A percentile compares a stretch with the other conserved stretches of the same genome.
These are phyloP conservation scores for Colletotrichum costaricense DNA, from an alignment of 2,329 filamentous ascomycete species.

Conservation along the genomic window DNA sequence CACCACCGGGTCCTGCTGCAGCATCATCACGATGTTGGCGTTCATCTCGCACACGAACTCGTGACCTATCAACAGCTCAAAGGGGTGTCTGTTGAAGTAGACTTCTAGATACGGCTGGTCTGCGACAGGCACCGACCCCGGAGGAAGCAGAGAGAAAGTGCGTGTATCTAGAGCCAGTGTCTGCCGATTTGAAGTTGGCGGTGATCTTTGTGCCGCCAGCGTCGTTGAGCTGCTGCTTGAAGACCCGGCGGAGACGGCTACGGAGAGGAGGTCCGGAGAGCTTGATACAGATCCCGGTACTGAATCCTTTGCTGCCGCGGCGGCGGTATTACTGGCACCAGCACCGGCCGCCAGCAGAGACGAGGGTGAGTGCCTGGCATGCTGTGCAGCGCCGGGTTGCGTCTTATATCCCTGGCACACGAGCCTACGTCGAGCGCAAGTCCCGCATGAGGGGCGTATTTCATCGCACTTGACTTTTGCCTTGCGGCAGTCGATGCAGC, in stretches of 20 bases:
- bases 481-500: slow-evolving; percentile 47
- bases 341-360: background rate
- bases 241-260: background rate
- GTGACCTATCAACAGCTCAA: slow-evolving; percentile 42
- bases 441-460: slow-evolving; percentile 43
- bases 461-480: slow-evolving; percentile 47
- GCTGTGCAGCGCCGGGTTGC: background rate
- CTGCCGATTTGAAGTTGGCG: background rate
- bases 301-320: background rate
- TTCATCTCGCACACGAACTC: slow-evolving; percentile 48
- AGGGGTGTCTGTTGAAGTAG: slow-evolving; percentile 45
- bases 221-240: background rate
- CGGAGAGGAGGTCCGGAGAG: background rate
- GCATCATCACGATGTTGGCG: slow-evolving; percentile 42
- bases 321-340: background rate
- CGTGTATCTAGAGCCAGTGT: slow-evolving; percentile 6
- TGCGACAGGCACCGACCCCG: slow-evolving; percentile 39
- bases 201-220: background rate
- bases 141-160: slow-evolving; percentile 39
- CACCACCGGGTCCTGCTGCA: slow-evolving; percentile 42
- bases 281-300: background rate
- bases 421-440: slow-evolving; percentile 45
- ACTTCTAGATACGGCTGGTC: slow-evolving; percentile 43
- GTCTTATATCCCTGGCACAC: slow-evolving; percentile 44
- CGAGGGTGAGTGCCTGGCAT: background rate